These are phyloP conservation scores for Daldinia sp. DNA, from an alignment of 2,329 filamentous ascomycete species.

Conservation along the genomic window DNA sequence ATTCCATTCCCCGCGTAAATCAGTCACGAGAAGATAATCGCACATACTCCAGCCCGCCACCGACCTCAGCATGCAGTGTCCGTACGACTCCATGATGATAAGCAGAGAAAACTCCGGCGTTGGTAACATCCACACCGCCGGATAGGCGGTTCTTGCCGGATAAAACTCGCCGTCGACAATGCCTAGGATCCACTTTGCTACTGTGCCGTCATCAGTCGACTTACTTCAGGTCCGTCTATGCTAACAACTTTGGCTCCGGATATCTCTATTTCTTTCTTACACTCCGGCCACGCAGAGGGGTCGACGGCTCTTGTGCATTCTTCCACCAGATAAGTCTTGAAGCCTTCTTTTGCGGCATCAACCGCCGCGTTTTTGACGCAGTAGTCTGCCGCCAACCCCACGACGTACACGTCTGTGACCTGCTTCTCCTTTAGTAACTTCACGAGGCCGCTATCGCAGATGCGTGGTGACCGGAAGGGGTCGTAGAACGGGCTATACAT, in stretches of 20 bases:
- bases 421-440: constrained; percentile 61
- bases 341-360: constrained; percentile 79
- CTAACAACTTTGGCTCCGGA: constrained; percentile 70
- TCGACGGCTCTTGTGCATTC: constrained; percentile 82
- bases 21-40: neutral
- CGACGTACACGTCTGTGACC: constrained; percentile 83
- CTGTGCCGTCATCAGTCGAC: constrained; percentile 51
- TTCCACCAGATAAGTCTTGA: constrained; percentile 76
- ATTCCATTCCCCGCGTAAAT: neutral
- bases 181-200: constrained; percentile 3
- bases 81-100: neutral
- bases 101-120: neutral
- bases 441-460: constrained; percentile 71
- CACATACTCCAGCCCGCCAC: neutral
- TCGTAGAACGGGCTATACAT: constrained; percentile 95
- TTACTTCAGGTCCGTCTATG: constrained; percentile 64
- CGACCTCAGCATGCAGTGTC: neutral
- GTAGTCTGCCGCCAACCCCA: constrained; percentile 87
- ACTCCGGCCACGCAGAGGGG: constrained; percentile 63
- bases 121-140: neutral
- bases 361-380: constrained; percentile 86
- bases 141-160: neutral
- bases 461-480: constrained; percentile 70
- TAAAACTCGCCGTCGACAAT: neutral
- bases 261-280: constrained; percentile 61